phyloP scores from a whole-genome alignment of 1,284 basidiomycete genomes.

The Rhodofomes roseus region DNA sequence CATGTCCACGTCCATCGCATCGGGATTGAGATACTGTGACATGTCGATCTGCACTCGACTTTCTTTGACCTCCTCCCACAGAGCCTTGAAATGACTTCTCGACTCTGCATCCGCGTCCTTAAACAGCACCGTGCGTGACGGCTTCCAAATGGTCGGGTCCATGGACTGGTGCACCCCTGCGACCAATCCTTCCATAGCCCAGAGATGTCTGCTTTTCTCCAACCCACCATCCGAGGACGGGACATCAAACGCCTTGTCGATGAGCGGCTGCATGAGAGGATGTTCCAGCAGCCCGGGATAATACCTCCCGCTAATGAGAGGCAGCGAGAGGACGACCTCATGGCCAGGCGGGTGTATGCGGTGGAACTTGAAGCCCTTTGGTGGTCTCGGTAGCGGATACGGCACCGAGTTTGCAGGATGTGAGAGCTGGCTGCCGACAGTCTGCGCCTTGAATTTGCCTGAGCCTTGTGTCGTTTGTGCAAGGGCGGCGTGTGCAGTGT shows the following conservation, averaged over 20 bases:
- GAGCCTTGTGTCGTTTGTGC: slow-evolving; percentile 11
- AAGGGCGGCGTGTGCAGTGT: slow-evolving; percentile 13
- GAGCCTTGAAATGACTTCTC: slow-evolving; percentile 17
- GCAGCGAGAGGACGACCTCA: slow-evolving; percentile 63
- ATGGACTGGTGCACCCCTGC: slow-evolving; percentile 62
- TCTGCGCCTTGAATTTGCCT: slow-evolving; percentile 10
- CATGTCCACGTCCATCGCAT: slow-evolving; percentile 4
- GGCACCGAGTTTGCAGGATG: slow-evolving; percentile 33
- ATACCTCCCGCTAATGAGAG: slow-evolving; percentile 69
- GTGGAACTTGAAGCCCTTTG: slow-evolving; percentile 64
- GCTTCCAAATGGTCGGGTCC: slow-evolving; percentile 53
- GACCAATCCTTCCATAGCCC: slow-evolving; percentile 64
- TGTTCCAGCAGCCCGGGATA: slow-evolving; percentile 66
- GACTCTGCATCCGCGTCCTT: slow-evolving; percentile 53
- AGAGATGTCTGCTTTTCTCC: slow-evolving; percentile 43
- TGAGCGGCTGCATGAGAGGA: slow-evolving; percentile 43
- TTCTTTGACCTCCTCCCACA: slow-evolving; percentile 15
- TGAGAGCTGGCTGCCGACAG: slow-evolving; percentile 33
- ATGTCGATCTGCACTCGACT: neutral
- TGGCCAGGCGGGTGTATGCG: slow-evolving; percentile 57
- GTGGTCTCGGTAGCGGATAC: slow-evolving; percentile 56
- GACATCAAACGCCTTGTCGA: slow-evolving; percentile 36
- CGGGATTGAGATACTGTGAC: neutral
- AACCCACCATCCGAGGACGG: slow-evolving; percentile 32
- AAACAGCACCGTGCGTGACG: slow-evolving; percentile 50